These are phyloP conservation scores for Vaccinium myrtillus DNA, from an alignment of 148 eudicot species.

Conservation along the genomic window DNA sequence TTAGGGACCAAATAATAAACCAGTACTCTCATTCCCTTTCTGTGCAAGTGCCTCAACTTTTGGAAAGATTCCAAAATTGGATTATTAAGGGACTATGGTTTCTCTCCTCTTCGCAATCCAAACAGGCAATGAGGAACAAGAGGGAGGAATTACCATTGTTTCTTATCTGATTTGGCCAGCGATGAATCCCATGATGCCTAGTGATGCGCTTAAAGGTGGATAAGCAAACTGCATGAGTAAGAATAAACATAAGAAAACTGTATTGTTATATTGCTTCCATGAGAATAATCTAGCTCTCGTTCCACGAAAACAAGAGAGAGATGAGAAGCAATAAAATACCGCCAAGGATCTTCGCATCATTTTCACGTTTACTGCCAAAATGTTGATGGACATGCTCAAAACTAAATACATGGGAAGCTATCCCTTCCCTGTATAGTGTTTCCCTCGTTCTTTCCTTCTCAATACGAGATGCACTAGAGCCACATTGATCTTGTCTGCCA, in stretches of 20 bases:
- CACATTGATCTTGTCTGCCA: constrained; percentile 20
- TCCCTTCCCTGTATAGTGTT: constrained; percentile 52
- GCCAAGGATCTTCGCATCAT: constrained; percentile 73
- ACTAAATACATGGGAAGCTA: constrained; percentile 69
- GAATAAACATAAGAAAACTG: neutral
- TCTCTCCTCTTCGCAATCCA: no score
- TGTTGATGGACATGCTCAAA: constrained; percentile 73
- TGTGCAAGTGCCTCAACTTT: neutral
- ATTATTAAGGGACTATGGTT: constrained; percentile 39
- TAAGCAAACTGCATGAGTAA: constrained; percentile 61
- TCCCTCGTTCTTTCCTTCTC: constrained; percentile 30
- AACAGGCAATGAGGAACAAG: constrained; percentile 22
- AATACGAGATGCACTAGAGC: constrained; percentile 20
- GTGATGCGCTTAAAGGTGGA: constrained; percentile 88
- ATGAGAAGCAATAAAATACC: constrained; percentile 32
- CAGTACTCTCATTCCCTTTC: neutral
- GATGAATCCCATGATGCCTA: constrained; percentile 71
- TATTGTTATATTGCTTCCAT: neutral
- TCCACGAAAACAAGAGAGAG: neutral
- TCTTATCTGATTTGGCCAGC: constrained; percentile 90
- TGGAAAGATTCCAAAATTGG: neutral
- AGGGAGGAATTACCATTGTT: constrained; percentile 59
- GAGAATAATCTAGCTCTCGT: neutral
- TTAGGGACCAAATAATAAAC: neutral
- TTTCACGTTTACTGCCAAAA: constrained; percentile 74